phyloP scores from a whole-genome alignment of 2,329 filamentous ascomycete species.

The Pestalotiopsis sp. region DNA sequence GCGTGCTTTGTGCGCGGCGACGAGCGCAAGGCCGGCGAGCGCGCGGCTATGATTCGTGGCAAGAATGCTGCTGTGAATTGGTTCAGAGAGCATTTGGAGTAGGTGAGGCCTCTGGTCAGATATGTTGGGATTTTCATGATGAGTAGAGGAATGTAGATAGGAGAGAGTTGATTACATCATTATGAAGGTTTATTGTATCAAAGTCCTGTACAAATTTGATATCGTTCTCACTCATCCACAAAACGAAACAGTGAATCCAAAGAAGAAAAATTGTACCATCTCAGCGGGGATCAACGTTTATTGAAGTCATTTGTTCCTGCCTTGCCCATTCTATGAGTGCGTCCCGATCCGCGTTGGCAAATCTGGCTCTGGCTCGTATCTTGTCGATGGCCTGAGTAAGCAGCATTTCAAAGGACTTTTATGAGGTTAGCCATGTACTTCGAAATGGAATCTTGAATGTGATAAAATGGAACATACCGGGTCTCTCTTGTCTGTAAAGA shows the following conservation, averaged over 20 bases:
- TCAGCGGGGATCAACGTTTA: neutral
- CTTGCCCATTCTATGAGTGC: constrained; percentile 4
- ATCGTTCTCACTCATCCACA: too few species aligned
- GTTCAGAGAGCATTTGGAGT: constrained; percentile 34
- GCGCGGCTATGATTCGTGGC: constrained; percentile 43
- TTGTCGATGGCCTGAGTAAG: constrained; percentile 4
- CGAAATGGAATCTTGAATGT: too few species aligned
- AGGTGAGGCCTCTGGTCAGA: too few species aligned
- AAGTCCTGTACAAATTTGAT: too few species aligned
- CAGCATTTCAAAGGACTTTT: constrained; percentile 1
- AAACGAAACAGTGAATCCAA: too few species aligned
- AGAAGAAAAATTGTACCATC: too few species aligned
- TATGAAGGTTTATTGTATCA: too few species aligned
- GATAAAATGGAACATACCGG: neutral
- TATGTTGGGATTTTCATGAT: too few species aligned
- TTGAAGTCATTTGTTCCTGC: neutral
- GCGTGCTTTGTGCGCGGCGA: constrained; percentile 44
- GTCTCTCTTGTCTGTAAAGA: constrained; percentile 2
- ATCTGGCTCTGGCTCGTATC: neutral
- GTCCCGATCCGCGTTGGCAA: neutral
- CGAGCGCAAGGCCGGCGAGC: constrained; percentile 36
- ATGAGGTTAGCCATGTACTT: neutral
- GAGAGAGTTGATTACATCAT: too few species aligned
- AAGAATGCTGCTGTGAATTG: constrained; percentile 48
- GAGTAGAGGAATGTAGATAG: too few species aligned